A percentile compares a stretch with the other conserved stretches of the same genome.
These are phyloP conservation scores for Westerdykella sp. DNA, from an alignment of 2,329 filamentous ascomycete genomes.

Conservation along the genomic window DNA sequence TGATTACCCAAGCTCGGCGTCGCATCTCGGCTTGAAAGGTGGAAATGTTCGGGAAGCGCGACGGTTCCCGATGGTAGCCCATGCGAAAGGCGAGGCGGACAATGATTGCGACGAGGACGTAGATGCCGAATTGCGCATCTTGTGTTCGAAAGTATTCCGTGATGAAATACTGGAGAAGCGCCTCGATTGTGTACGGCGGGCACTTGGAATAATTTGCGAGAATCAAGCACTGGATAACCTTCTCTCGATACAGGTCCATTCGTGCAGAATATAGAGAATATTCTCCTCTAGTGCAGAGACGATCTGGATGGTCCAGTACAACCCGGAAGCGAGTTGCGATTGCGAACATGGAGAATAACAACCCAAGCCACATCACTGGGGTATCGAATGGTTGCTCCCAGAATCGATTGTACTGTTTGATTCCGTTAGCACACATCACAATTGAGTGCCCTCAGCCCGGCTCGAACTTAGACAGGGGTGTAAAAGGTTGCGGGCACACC, in stretches of 20 bases:
- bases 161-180: slow-evolving; percentile 25
- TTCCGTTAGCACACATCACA: slow-evolving; percentile 3
- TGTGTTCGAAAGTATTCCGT: slow-evolving; percentile 24
- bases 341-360: slow-evolving; percentile 39
- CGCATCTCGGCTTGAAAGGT: slow-evolving; percentile 56
- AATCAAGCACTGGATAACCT: slow-evolving; percentile 26
- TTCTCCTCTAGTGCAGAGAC: not conserved
- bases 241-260: slow-evolving; percentile 27
- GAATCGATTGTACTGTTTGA: slow-evolving; percentile 38
- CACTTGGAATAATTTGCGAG: slow-evolving; percentile 32
- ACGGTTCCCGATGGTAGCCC: slow-evolving; percentile 41
- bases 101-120: slow-evolving; percentile 24
- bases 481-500: too few relatives aligned
- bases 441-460: not conserved
- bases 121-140: slow-evolving; percentile 27
- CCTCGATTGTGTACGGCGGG: slow-evolving; percentile 29
- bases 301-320: slow-evolving; percentile 5
- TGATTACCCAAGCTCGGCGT: slow-evolving; percentile 55
- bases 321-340: slow-evolving; percentile 22
- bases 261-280: slow-evolving; percentile 15
- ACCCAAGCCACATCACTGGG: slow-evolving; percentile 41
- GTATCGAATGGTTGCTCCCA: slow-evolving; percentile 37
- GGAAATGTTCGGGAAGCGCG: slow-evolving; percentile 35
- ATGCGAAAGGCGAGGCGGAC: slow-evolving; percentile 33
- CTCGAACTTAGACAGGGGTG: not conserved